Evolutionary conservation across 768 basidiomycete genomes (phyloP).

Genomic region (Phaeotremella skinneri): DNA sequence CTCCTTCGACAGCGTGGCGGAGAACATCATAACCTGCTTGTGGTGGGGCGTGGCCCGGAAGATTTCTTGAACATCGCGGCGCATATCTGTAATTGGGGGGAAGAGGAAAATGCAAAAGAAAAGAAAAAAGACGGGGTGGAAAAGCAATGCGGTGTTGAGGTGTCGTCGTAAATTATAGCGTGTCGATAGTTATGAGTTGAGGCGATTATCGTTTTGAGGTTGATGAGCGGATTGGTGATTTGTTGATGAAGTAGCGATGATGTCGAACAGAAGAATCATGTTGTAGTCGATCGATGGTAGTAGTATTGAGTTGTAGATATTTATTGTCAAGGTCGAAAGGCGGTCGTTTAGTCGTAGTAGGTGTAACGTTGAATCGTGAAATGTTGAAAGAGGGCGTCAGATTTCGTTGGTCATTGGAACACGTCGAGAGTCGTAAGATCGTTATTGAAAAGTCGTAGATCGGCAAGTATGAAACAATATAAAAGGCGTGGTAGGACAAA

Average conservation of each 20-base stretch:
- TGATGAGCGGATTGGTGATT: not conserved
- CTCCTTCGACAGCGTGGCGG: slow-evolving; percentile 94
- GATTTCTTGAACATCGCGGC: slow-evolving; percentile 99
- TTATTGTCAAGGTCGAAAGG: no score
- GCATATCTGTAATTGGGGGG: slow-evolving; percentile 81
- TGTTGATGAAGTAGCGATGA: not conserved
- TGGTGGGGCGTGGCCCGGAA: slow-evolving; percentile 98
- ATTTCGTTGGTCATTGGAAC: not conserved
- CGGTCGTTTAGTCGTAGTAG: no score
- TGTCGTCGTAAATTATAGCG: no score
- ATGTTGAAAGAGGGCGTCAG: not conserved
- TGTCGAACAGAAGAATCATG: slow-evolving; percentile 4
- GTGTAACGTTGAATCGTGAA: no score
- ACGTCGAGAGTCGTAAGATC: not conserved
- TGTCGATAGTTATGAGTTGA: no score
- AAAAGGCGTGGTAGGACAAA: not conserved
- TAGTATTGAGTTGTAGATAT: no score
- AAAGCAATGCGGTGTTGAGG: slow-evolving; percentile 6
- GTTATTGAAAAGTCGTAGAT: not conserved
- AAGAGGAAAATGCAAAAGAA: slow-evolving; percentile 52
- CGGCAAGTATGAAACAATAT: not conserved
- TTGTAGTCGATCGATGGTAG: no score
- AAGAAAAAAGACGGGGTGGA: not conserved
- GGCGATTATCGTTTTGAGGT: not conserved
- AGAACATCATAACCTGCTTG: slow-evolving; percentile 99